These are phyloP conservation scores for Geotrichum fermentans DNA, from an alignment of 1,139 yeast genomes.

Conservation along the genomic window DNA sequence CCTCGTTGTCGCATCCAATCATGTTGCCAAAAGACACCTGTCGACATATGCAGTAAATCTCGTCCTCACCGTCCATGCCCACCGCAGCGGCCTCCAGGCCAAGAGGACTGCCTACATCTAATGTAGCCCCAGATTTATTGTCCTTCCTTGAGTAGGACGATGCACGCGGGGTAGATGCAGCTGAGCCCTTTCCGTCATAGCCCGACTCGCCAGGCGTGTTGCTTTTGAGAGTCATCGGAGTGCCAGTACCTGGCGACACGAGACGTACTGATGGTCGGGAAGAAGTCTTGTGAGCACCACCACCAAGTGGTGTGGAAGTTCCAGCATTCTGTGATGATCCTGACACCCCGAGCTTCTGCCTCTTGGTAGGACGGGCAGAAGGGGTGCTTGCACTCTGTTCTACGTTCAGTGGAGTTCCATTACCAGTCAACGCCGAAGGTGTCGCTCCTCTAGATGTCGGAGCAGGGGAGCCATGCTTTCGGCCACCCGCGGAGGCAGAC, in stretches of 20 bases:
- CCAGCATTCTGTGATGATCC: conserved; percentile 39
- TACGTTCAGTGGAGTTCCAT: conserved; percentile 3
- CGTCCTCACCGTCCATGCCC: conserved; percentile 49
- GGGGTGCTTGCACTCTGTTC: conserved; percentile 12
- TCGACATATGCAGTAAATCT: conserved; percentile 75
- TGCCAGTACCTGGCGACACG: conserved; percentile 48
- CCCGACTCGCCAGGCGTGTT: background rate
- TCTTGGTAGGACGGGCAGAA: conserved; percentile 26
- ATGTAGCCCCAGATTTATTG: background rate
- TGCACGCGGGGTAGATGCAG: conserved; percentile 10
- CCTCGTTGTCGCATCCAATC: conserved; percentile 86
- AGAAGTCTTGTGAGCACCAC: conserved; percentile 45
- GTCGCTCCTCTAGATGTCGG: conserved; percentile 12
- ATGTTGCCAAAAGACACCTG: conserved; percentile 83
- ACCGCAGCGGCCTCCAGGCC: background rate
- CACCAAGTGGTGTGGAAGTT: conserved; percentile 36
- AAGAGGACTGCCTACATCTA: conserved; percentile 5
- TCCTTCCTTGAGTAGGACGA: conserved; percentile 7
- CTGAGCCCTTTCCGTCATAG: conserved; percentile 38
- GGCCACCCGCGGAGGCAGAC: background rate
- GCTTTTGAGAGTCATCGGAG: conserved; percentile 19
- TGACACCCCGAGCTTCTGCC: conserved; percentile 24
- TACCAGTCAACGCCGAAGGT: background rate
- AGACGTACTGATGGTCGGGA: conserved; percentile 50
- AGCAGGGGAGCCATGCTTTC: conserved; percentile 14